These are phyloP conservation scores for Cardiospermum halicacabum DNA, from an alignment of 345 rosid genomes.

Conservation along the genomic window DNA sequence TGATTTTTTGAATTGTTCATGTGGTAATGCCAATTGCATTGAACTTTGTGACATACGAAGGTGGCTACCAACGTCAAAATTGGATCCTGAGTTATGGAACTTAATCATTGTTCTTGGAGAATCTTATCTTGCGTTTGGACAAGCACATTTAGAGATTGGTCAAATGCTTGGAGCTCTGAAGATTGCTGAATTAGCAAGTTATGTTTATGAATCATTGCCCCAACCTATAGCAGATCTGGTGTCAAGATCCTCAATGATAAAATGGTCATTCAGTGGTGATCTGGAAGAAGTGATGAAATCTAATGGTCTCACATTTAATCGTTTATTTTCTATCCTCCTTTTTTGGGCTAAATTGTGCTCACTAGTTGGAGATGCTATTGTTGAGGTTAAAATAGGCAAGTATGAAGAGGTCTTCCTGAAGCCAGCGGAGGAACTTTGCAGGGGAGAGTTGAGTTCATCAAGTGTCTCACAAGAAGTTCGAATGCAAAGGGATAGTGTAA, in stretches of 20 bases:
- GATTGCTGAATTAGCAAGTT: constrained; percentile 79
- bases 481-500: constrained; percentile 75
- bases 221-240: constrained; percentile 53
- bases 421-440: constrained; percentile 34
- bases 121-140: constrained; percentile 83
- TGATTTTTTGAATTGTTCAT: constrained; percentile 65
- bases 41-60: constrained; percentile 92
- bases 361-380: constrained; percentile 82
- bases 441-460: constrained; percentile 55
- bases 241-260: constrained; percentile 69
- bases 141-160: constrained; percentile 74
- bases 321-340: constrained; percentile 55
- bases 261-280: constrained; percentile 29
- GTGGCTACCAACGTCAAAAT: constrained; percentile 87
- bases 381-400: constrained; percentile 58
- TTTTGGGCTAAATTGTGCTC: constrained; percentile 95
- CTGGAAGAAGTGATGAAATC: constrained; percentile 33
- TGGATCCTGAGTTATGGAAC: constrained; percentile 85
- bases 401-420: constrained; percentile 45
- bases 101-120: constrained; percentile 93
- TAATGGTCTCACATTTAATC: constrained; percentile 34
- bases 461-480: constrained; percentile 84
- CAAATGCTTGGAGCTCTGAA: constrained; percentile 77
- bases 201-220: constrained; percentile 92
- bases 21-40: constrained; percentile 96